Evolutionary conservation across 2,329 filamentous ascomycete species (phyloP), one percentile per base, ranked within the genome.

Genomic region (Trichoderma cornu-damae): DNA sequence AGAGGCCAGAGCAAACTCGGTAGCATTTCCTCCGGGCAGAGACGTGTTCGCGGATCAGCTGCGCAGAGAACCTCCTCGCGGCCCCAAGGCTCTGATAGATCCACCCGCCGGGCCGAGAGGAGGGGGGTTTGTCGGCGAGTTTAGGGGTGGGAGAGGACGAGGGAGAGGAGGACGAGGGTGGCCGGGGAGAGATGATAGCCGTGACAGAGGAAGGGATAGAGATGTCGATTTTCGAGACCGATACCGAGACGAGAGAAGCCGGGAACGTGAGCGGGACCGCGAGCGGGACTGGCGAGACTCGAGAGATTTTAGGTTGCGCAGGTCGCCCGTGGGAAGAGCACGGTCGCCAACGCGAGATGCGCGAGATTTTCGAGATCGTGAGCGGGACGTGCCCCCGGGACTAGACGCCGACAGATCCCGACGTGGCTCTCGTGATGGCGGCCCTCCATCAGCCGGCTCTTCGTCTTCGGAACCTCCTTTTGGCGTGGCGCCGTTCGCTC

Each of bases 51-150:
- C 79, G 55, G 81, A 84, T 64, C 68, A 79, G 63, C 62, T 79
- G 68, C 69, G 76, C 28, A 80, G 87, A 62, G 89, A 95, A 61
- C 86, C 89, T 2, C 91, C 91, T 3, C 82, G 90, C 57, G 91
- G 89, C 0, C 90, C 91, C 9, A 90, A 92, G 70, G 89, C 88
- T 3, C 75, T 91, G 58, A 81, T 88, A 59, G 89, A 93, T 60
- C 74, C 82, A 28, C 81, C 83, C n/a, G 82, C 80, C 61, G 85
- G 84, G 28, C 86, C 85, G 12, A 81, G 88, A 58, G 86, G 86
- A 42, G 80, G 85, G 58, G 84, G 82, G 7, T 89, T 86, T 66
- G 75, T 76, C 2, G 79, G 83, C 22, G 88, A 90, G 52, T 86
- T 85, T 64, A 77, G 83, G 61, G 78, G 77, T 58, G 68, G 73